Evolutionary conservation across 495 filamentous ascomycete genomes (phyloP).

Genomic region (Sordaria brevicollis): DNA sequence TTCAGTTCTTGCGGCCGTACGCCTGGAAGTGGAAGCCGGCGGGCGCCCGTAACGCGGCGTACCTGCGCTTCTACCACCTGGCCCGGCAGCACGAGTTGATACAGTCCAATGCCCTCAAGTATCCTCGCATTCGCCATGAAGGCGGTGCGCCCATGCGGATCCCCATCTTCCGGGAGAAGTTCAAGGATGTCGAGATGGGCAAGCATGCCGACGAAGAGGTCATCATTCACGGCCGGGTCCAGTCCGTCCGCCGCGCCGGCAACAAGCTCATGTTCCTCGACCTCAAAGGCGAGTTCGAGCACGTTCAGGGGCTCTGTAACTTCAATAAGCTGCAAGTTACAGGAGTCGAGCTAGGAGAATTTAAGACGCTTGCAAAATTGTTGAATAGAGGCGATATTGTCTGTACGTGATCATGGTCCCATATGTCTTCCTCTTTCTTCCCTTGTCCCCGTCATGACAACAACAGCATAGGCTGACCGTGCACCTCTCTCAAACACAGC

Average conservation of each 20-base stretch:
- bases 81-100: slow-evolving; percentile 21
- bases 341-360: slow-evolving; percentile 23
- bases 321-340: slow-evolving; percentile 39
- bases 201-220: slow-evolving; percentile 28
- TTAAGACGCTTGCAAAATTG: slow-evolving; percentile 48
- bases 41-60: slow-evolving; percentile 15
- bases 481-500: slow-evolving; percentile 16
- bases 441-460: neutral
- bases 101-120: slow-evolving; percentile 27
- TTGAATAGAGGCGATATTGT: slow-evolving; percentile 68
- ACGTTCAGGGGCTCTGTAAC: slow-evolving; percentile 66
- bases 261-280: slow-evolving; percentile 79
- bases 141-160: slow-evolving; percentile 19
- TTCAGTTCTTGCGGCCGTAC: slow-evolving; percentile 46
- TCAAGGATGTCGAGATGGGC: slow-evolving; percentile 13
- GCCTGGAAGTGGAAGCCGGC: slow-evolving; percentile 29
- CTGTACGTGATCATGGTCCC: slow-evolving; percentile 32
- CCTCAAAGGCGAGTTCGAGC: slow-evolving; percentile 56
- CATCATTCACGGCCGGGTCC: slow-evolving; percentile 36
- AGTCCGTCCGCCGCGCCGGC: slow-evolving; percentile 31
- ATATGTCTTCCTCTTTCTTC: slow-evolving; percentile 25
- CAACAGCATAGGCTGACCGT: neutral
- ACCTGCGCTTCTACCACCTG: slow-evolving; percentile 35
- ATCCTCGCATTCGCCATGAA: slow-evolving; percentile 25
- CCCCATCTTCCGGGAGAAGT: slow-evolving; percentile 30